Evolutionary conservation across 495 filamentous ascomycete species (phyloP), one percentile per base, ranked within the genome.

Genomic region (Penicillium verhagenii): DNA sequence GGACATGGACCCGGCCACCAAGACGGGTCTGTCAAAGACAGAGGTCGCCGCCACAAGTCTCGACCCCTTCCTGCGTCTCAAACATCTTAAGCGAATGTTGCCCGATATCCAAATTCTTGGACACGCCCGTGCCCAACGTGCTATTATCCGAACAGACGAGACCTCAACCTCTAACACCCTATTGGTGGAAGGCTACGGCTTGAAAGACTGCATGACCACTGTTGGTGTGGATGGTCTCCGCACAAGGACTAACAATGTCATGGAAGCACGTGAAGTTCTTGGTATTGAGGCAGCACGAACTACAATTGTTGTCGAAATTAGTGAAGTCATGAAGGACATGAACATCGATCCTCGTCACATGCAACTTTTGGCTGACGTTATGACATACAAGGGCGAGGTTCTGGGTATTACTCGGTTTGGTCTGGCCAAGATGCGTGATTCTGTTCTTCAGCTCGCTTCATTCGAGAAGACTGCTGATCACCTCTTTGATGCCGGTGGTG

Each of bases 381-480:
- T 98, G 94, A 98, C 94, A 6, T 97, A 93, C 80, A 96, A 96
- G 73, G 94, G 94, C 44, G 93, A 97, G 57, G 89, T 97, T 0
- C 82, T 96, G n/a, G 94, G 94, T 31, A 98, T 98, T 65, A 98
- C 94, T 8, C 87, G 94, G 21, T 97, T 97, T 71, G 94, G 94
- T 47, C 79, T 98, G 37, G 86, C 91, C 46, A 98, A 98, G 80
- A 98, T 96, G 92, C 81, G 94, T 48, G 95, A 98, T 69, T 88
- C 83, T 21, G 93, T 97, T 35, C 73, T 98, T 44, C 95, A 97
- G 71, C 86, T 97, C 1, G 94, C 94, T 0, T 95, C 90, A 13
- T 98, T 98, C 67, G 94, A 98, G 77, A 97, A 97, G 79, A 98
- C 94, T 23, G 91, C 94, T 0, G 94, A 98, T 68, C 94, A 98